Evolutionary conservation across 192 early-diverging fungal genomes (phyloP).

Genomic region (Umbelopsis vinacea): DNA sequence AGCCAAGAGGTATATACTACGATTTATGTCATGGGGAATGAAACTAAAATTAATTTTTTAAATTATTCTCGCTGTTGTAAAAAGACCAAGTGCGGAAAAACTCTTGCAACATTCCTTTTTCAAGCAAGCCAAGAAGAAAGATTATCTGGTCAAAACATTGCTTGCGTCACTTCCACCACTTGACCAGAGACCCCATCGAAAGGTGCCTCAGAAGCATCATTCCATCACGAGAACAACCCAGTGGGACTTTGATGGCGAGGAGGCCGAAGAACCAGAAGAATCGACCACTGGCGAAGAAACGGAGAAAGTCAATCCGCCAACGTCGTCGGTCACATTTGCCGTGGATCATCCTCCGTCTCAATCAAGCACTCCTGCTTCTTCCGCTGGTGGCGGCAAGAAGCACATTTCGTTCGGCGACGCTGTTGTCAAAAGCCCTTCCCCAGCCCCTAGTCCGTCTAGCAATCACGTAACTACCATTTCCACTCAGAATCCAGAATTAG

Average conservation of each 20-base stretch:
- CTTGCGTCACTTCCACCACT: conserved; percentile 69
- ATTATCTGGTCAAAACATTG: conserved; percentile 64
- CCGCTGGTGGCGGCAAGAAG: conserved; percentile 18
- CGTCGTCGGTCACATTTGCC: conserved; percentile 4
- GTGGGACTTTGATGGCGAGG: conserved; percentile 69
- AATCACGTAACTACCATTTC: conserved; percentile 22
- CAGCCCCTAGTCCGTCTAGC: neutral
- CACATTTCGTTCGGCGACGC: conserved; percentile 47
- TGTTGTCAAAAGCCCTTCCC: conserved; percentile 32
- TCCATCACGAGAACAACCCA: conserved; percentile 54
- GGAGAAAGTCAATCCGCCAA: neutral
- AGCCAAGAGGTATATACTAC: conserved; percentile 52
- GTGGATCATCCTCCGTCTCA: neutral
- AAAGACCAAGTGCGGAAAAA: conserved; percentile 74
- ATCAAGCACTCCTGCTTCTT: conserved; percentile 4
- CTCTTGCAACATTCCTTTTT: conserved; percentile 79
- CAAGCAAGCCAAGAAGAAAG: conserved; percentile 72
- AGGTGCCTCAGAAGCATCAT: conserved; percentile 44
- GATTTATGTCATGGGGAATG: neutral
- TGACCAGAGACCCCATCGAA: conserved; percentile 68
- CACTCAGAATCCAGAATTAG: conserved; percentile 5
- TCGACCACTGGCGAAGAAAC: neutral
- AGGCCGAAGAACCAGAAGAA: conserved; percentile 1
- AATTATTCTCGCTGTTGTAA: conserved; percentile 30
- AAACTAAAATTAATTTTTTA: too few species aligned